Conservation (phyloP, 73 alveolate genomes). For the Loxodes magnus region DNA sequence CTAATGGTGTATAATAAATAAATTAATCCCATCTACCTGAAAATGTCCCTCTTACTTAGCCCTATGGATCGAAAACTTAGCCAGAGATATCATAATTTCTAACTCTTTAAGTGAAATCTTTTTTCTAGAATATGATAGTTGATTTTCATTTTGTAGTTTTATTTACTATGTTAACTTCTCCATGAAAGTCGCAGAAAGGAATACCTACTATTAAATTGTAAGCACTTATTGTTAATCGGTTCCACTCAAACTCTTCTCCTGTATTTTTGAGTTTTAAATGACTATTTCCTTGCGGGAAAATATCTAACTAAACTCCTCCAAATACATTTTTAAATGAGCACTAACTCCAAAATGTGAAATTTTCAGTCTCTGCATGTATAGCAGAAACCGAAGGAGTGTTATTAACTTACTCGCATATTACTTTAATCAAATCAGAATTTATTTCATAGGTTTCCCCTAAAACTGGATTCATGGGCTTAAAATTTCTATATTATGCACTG, state of each 20-base stretch:
- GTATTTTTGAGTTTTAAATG: constrained; percentile 63
- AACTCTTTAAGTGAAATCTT: constrained; percentile 59
- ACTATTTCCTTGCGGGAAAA: constrained; percentile 59
- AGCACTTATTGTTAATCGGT: constrained; percentile 62
- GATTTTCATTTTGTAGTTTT: constrained; percentile 57
- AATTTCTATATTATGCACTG: constrained; percentile 47
- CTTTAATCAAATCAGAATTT: constrained; percentile 40
- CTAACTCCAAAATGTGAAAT: constrained; percentile 73
- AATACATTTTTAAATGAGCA: constrained; percentile 63
- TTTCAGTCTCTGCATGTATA: constrained; percentile 57
- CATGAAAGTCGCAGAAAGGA: constrained; percentile 71
- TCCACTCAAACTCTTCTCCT: constrained; percentile 56
- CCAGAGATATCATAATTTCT: constrained; percentile 69
- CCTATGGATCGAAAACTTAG: constrained; percentile 46
- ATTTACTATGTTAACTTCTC: constrained; percentile 62
- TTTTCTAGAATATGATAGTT: constrained; percentile 62
- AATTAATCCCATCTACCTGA: constrained; percentile 81
- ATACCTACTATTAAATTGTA: constrained; percentile 72
- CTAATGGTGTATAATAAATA: constrained; percentile 26
- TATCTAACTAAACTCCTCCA: constrained; percentile 69
- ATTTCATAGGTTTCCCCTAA: constrained; percentile 91
- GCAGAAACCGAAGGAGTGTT: constrained; percentile 95
- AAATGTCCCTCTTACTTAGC: constrained; percentile 41
- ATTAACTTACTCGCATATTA: constrained; percentile 70
- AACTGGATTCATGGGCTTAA: constrained; percentile 92